A percentile compares a stretch with the other conserved stretches of the same genome.
phyloP scores from a whole-genome alignment of 805 yeast species.

The Sporopachydermia lactativora region DNA sequence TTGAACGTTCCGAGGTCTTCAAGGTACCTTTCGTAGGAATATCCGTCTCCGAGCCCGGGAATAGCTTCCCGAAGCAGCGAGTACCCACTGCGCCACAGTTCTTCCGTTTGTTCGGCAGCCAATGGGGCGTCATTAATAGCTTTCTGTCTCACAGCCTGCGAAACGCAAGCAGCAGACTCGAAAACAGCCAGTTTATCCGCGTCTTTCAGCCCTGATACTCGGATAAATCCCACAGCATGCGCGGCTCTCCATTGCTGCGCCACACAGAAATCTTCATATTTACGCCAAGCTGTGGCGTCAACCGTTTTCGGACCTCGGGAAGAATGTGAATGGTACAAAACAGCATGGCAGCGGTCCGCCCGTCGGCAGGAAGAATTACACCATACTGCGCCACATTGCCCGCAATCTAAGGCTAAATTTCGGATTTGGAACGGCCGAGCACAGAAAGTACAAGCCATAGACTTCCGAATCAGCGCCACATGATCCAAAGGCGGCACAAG shows the following conservation, averaged over 20 bases:
- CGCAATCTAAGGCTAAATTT: slow-evolving; percentile 44
- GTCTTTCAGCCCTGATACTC: slow-evolving; percentile 24
- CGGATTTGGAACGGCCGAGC: slow-evolving; percentile 34
- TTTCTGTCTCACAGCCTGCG: slow-evolving; percentile 50
- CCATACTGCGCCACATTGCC: slow-evolving; percentile 54
- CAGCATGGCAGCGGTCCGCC: slow-evolving; percentile 35
- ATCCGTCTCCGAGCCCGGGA: slow-evolving; percentile 11
- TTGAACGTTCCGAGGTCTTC: slow-evolving; percentile 57
- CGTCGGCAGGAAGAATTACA: slow-evolving; percentile 51
- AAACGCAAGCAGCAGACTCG: slow-evolving; percentile 49
- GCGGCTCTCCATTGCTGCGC: slow-evolving; percentile 57
- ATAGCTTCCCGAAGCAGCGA: slow-evolving; percentile 36
- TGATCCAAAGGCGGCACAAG: slow-evolving; percentile 58
- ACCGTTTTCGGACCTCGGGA: slow-evolving; percentile 19
- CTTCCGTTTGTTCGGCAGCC: slow-evolving; percentile 39
- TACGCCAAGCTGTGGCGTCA: slow-evolving; percentile 34
- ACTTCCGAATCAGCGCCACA: slow-evolving; percentile 38
- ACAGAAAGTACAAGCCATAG: slow-evolving; percentile 64
- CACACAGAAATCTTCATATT: slow-evolving; percentile 45
- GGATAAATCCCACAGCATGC: slow-evolving; percentile 45
- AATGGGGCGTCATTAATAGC: slow-evolving; percentile 44
- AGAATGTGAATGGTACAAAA: slow-evolving; percentile 40
- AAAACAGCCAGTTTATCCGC: slow-evolving; percentile 26
- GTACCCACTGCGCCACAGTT: slow-evolving; percentile 46
- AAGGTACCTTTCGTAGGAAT: slow-evolving; percentile 40